Base-by-base conservation (phyloP, 2,329 filamentous ascomycete species). In the Talaromyces funiculosus region DNA sequence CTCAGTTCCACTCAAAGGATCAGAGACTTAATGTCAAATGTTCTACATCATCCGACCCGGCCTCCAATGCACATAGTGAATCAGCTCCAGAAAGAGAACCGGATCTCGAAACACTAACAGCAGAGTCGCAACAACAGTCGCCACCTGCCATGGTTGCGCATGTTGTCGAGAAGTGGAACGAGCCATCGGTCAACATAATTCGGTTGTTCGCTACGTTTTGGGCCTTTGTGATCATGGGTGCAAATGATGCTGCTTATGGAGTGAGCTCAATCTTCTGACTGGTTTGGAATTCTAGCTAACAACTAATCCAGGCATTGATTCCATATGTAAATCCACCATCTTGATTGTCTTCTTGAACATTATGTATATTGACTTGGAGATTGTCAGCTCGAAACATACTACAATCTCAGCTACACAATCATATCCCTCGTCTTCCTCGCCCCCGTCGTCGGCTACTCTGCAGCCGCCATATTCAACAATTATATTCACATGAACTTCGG, bases 171-270 rank as follows among this genome's bases (percentile, higher is more conserved):
- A 75, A 71, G 62, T 82, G 76, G 84, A 84, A 80, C 64, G 72
- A 76, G 64, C 78, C 83, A 49, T 77, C 71, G 12, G 70, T 71
- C 2, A 86, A 84, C 61, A 72, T 78, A 2, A 73, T 75, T 63
- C 78, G 80, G 9, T 74, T 84, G 0, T 71, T 76, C 1, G 78
- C 84, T 0, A 80, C 82, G 0, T 86, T 86, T 70, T 85, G 79
- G 75, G 80, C 79, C 6, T 83, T 87, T 62, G 67, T 84, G 4
- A 79, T 84, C 1, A 81, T 84, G 69, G 85, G 85, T 0, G 78
- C 81, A 9, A 85, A 84, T 59, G 83, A 85, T 70, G 79, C 81
- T 2, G 82, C 82, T 10, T 84, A 84, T 58, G 83, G 83, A 63
- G 82, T 83, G 70, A 75, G 80, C n/a, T 29, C 20, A 47, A n/a